Evolutionary conservation across 139 green algal genomes (phyloP).

Genomic region (Closterium sp.): DNA sequence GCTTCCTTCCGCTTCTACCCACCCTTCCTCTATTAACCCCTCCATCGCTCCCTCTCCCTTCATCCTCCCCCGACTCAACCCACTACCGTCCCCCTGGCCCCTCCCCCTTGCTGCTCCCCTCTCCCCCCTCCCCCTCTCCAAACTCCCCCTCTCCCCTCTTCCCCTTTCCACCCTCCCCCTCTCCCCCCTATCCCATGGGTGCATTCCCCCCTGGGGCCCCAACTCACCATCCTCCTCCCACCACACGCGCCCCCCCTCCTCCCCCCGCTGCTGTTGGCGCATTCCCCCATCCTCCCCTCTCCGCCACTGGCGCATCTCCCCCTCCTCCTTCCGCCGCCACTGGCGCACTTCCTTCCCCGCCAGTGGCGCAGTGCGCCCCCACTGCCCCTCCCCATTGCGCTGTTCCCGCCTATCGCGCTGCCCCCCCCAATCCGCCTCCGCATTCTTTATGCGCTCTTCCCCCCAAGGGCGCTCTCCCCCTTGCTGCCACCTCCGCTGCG

Average conservation of each 20-base stretch:
- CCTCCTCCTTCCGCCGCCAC: neutral
- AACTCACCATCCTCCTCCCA: neutral
- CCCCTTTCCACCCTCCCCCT: neutral
- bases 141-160: neutral
- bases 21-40: neutral
- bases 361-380: neutral
- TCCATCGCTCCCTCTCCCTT: neutral
- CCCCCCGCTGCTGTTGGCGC: neutral
- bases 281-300: neutral
- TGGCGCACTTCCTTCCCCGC: neutral
- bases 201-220: neutral
- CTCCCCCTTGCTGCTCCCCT: too few species aligned
- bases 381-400: neutral
- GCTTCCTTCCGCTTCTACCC: neutral
- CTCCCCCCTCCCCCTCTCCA: neutral
- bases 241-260: neutral
- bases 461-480: neutral
- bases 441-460: neutral
- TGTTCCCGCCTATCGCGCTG: neutral
- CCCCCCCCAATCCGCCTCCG: neutral
- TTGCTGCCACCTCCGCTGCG: neutral
- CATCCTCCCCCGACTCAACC: neutral
- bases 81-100: too few species aligned
- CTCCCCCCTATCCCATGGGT: neutral
- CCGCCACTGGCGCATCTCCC: neutral